Evolutionary conservation across 1,284 basidiomycete species (phyloP).

Genomic region (Tetrapyrgos nigripes): DNA sequence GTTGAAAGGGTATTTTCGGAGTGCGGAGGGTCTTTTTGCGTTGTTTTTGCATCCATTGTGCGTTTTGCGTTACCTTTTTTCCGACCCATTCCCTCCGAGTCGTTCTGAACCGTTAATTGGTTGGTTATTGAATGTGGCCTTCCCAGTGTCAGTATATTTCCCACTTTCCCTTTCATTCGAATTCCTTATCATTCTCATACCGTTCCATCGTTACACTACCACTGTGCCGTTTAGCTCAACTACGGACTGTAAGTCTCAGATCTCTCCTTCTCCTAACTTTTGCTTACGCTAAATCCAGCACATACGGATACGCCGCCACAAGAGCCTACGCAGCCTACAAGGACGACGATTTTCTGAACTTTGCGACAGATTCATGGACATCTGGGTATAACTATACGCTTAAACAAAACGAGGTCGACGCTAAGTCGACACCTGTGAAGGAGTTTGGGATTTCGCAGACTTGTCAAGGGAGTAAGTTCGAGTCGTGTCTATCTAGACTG

Average conservation of each 20-base stretch:
- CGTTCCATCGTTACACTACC: no score
- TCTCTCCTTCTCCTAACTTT: not conserved
- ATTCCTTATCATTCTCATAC: not conserved
- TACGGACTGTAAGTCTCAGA: slow-evolving; percentile 1
- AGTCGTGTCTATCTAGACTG: not conserved
- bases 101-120: no score
- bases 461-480: slow-evolving; percentile 6
- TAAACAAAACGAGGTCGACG: not conserved
- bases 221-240: not conserved
- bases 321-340: slow-evolving; percentile 10
- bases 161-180: not conserved
- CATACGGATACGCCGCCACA: slow-evolving; percentile 7
- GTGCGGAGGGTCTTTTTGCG: not conserved
- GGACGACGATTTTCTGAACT: not conserved
- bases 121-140: no score
- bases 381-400: slow-evolving; percentile 1
- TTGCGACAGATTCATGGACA: slow-evolving; percentile 7
- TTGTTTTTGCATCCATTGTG: slow-evolving; percentile 1
- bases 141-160: no score
- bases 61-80: not conserved
- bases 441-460: not conserved
- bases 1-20: not conserved
- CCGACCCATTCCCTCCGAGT: not conserved
- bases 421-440: not conserved
- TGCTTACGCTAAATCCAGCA: not conserved